Conservation (phyloP, 805 yeast genomes). For the baker's yeast (Saccharomyces cerevisiae) region DNA sequence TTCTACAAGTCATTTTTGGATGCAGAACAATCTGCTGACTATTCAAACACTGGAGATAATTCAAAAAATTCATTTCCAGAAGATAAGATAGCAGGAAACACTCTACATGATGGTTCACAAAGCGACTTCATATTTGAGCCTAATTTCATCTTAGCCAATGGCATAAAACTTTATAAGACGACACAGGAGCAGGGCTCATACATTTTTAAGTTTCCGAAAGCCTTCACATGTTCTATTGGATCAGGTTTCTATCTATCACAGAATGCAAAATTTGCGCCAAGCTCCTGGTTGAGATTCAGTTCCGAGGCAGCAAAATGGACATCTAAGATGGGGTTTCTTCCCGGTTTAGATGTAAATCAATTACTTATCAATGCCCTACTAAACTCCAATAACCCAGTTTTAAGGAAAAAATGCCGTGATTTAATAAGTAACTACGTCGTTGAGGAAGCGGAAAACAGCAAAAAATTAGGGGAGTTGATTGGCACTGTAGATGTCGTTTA, state of each 20-base stretch:
- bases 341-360: constrained; percentile 45
- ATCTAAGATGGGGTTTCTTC: constrained; percentile 38
- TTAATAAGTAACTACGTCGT: constrained; percentile 23
- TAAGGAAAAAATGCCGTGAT: constrained; percentile 24
- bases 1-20: background rate
- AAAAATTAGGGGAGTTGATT: constrained; percentile 28
- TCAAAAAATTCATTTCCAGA: background rate
- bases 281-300: constrained; percentile 46
- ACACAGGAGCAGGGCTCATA: constrained; percentile 58
- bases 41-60: background rate
- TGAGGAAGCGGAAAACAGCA: constrained; percentile 39
- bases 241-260: constrained; percentile 52
- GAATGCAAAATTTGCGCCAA: constrained; percentile 48
- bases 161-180: constrained; percentile 40
- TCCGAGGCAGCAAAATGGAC: constrained; percentile 46
- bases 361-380: constrained; percentile 40
- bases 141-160: constrained; percentile 36
- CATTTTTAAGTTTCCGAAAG: constrained; percentile 48
- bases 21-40: background rate
- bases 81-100: background rate
- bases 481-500: constrained; percentile 30
- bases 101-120: background rate
- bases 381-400: constrained; percentile 35
- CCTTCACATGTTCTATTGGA: constrained; percentile 44
- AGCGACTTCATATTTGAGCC: constrained; percentile 40